phyloP scores from a whole-genome alignment of 768 basidiomycete species.

The Lactifluus hygrophoroides region DNA sequence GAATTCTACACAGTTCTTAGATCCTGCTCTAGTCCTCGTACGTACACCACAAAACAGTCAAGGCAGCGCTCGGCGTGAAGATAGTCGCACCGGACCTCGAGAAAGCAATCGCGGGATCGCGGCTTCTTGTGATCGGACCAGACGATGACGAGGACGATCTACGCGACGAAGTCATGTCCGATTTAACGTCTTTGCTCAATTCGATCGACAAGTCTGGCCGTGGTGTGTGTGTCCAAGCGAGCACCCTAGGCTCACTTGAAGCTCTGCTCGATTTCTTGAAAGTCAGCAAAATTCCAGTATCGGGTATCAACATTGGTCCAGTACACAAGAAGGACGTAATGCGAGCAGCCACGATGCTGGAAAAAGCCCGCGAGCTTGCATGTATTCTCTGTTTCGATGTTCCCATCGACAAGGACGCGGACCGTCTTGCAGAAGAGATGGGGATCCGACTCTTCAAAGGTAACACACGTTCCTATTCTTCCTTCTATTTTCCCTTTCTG shows the following conservation, averaged over 20 bases:
- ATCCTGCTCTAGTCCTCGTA: conserved; percentile 63
- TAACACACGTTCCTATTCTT: conserved; percentile 26
- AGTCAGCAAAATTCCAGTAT: conserved; percentile 92
- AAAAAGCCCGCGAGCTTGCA: conserved; percentile 91
- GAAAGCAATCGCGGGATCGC: conserved; percentile 96
- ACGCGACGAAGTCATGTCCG: conserved; percentile 93
- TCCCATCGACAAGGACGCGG: conserved; percentile 86
- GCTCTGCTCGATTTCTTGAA: conserved; percentile 94
- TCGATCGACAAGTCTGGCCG: conserved; percentile 93
- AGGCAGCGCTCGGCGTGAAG: conserved; percentile 95
- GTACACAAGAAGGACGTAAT: conserved; percentile 94
- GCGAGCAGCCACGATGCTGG: conserved; percentile 88
- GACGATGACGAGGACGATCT: conserved; percentile 96
- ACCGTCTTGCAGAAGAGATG: conserved; percentile 86
- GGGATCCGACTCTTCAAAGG: conserved; percentile 93
- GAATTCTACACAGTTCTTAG: conserved; percentile 3
- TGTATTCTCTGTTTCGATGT: conserved; percentile 98
- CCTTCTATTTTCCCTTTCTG: not conserved
- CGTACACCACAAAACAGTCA: conserved; percentile 95
- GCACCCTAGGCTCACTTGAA: conserved; percentile 93
- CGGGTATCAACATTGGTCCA: conserved; percentile 95
- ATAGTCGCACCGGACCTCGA: conserved; percentile 91
- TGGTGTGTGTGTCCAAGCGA: conserved; percentile 96
- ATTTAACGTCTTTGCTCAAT: conserved; percentile 78
- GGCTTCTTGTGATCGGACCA: conserved; percentile 83